Percentiles rank a stretch among this genome's conserved stretches.
These are phyloP conservation scores for Naganishia vaughanmartiniae DNA, from an alignment of 768 basidiomycete genomes.

Conservation along the genomic window DNA sequence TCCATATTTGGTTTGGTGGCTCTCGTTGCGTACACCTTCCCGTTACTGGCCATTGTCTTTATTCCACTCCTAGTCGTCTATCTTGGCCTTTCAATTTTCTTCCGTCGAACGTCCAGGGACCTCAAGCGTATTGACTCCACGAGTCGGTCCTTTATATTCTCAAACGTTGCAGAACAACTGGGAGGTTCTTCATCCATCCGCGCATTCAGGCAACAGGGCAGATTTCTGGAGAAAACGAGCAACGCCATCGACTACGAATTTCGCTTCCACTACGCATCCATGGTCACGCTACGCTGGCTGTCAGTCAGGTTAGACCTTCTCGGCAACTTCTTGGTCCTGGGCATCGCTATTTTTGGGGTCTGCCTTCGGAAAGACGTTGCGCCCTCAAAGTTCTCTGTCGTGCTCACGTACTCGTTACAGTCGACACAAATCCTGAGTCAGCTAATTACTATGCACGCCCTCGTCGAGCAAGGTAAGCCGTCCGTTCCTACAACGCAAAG, in stretches of 20 bases:
- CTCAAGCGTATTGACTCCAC: constrained; percentile 36
- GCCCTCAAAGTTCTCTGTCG: constrained; percentile 65
- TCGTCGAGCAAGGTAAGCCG: constrained; percentile 5
- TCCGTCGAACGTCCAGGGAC: constrained; percentile 33
- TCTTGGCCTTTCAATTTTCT: constrained; percentile 23
- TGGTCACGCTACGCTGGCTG: constrained; percentile 56
- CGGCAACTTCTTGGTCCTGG: constrained; percentile 66
- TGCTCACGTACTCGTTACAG: constrained; percentile 59
- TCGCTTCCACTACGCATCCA: constrained; percentile 10
- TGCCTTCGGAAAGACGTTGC: constrained; percentile 61
- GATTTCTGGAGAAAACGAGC: constrained; percentile 32
- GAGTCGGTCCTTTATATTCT: constrained; percentile 32
- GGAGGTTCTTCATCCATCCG: constrained; percentile 27
- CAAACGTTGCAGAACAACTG: constrained; percentile 32
- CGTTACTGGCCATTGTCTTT: constrained; percentile 43
- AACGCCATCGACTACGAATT: constrained; percentile 18
- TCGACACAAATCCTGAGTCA: constrained; percentile 30
- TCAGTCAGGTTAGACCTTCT: constrained; percentile 65
- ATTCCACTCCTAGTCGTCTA: constrained; percentile 38
- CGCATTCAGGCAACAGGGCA: constrained; percentile 26
- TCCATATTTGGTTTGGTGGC: constrained; percentile 43
- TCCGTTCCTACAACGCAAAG: no score
- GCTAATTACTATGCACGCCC: background rate
- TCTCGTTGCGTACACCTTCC: constrained; percentile 45
- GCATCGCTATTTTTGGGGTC: constrained; percentile 68